A percentile compares a stretch with the other conserved stretches of the same genome.
Conservation (phyloP, 768 basidiomycete genomes). For the Hygrocybe coccinea region DNA sequence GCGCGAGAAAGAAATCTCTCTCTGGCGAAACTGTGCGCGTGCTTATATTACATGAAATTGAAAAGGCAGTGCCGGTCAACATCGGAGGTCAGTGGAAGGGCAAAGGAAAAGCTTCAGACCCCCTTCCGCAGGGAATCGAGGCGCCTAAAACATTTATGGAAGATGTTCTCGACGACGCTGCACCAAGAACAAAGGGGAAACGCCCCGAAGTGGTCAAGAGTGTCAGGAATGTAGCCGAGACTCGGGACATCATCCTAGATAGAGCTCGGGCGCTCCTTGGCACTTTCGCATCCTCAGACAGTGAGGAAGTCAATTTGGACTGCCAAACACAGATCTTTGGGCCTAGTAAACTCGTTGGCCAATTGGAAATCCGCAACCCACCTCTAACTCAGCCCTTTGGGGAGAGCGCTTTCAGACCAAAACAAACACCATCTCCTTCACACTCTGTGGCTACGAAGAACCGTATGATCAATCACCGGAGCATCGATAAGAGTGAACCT, state of each 20-base stretch:
- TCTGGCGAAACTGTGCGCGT: constrained; percentile 50
- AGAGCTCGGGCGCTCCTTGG: constrained; percentile 34
- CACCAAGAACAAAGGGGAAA: constrained; percentile 43
- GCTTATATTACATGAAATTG: constrained; percentile 49
- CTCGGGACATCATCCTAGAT: constrained; percentile 40
- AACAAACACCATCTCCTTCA: not conserved
- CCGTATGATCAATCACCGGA: too few relatives aligned
- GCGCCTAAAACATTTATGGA: constrained; percentile 46
- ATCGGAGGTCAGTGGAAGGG: constrained; percentile 20
- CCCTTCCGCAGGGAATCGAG: constrained; percentile 8
- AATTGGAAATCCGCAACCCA: constrained; percentile 13
- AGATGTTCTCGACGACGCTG: constrained; percentile 42
- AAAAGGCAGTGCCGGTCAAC: constrained; percentile 14
- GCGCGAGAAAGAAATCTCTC: constrained; percentile 57
- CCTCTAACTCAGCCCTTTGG: constrained; percentile 29
- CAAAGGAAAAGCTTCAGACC: constrained; percentile 8
- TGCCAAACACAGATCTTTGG: constrained; percentile 37
- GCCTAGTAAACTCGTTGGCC: constrained; percentile 9
- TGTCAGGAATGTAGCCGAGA: constrained; percentile 44
- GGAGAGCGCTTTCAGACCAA: not conserved
- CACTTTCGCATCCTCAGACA: constrained; percentile 3
- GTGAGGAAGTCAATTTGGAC: constrained; percentile 4
- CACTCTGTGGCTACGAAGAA: not conserved
- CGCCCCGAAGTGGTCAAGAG: constrained; percentile 37
- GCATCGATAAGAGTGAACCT: too few relatives aligned